Percentiles rank a stretch among this genome's conserved stretches.
Conservation (phyloP, 768 basidiomycete species). For the Trametes cubensis region DNA sequence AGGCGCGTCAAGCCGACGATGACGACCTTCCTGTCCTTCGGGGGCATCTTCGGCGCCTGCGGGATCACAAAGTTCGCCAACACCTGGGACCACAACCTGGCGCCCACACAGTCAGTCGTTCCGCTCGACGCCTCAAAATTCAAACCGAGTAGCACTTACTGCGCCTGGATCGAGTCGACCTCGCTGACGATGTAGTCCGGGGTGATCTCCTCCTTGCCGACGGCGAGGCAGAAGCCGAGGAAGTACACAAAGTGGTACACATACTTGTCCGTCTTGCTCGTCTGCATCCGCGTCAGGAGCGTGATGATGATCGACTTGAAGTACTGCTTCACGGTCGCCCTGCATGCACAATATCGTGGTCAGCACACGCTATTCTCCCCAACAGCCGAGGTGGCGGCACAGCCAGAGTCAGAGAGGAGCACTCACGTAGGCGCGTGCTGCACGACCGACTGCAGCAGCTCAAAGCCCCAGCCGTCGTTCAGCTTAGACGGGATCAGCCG, state of each 20-base stretch:
- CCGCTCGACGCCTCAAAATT: neutral
- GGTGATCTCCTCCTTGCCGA: constrained; percentile 70
- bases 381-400: no score
- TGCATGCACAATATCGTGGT: constrained; percentile 35
- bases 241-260: constrained; percentile 82
- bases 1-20: constrained; percentile 80
- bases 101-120: neutral
- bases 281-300: constrained; percentile 83
- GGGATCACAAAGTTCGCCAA: constrained; percentile 76
- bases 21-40: constrained; percentile 83
- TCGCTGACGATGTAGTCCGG: constrained; percentile 80
- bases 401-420: neutral
- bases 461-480: constrained; percentile 92
- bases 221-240: constrained; percentile 72
- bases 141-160: constrained; percentile 49
- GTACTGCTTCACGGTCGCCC: constrained; percentile 67
- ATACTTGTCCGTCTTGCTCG: constrained; percentile 87
- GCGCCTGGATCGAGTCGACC: constrained; percentile 82
- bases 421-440: constrained; percentile 74
- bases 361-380: neutral
- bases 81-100: constrained; percentile 81
- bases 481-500: constrained; percentile 83
- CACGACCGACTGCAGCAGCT: constrained; percentile 79
- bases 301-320: constrained; percentile 76
- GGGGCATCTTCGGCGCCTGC: constrained; percentile 77